Evolutionary conservation across 1,284 basidiomycete species (phyloP), one percentile per base, ranked within the genome.

Genomic region (Pascua guehoae): DNA sequence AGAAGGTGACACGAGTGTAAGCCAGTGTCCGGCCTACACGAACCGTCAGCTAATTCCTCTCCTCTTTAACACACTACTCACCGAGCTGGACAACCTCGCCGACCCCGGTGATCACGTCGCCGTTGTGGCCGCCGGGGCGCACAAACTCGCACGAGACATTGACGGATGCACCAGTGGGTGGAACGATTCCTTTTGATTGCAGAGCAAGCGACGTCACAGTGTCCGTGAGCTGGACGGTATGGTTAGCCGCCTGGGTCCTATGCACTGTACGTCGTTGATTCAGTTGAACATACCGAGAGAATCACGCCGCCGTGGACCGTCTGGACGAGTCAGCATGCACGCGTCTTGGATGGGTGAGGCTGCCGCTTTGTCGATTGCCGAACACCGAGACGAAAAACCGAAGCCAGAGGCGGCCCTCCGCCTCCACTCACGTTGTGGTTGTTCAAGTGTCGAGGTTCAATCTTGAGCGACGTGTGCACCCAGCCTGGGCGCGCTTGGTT

Each of bases 281-380:
- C 10, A 43, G 16, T n/a, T 5, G 1, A 2, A 24, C 51, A 15
- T 52, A 75, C 73, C 2, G 71, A 69, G 12, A 77, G 60, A n/a
- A 78, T 62, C 0, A 73, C 74, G 8, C 76, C 76, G 10, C 76
- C 76, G 59, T 78, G 76, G n/a, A 78, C 62, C 4, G 76, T 77
- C 74, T 78, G 41, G n/a, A 32, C 24, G 24, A 8, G 53, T 58
- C 53, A 62, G 56, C 58, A 8, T 32, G 3, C 24, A 32, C 24
- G 24, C 24, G 24, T 32, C 7, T 32, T 3, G 24, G 24, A 32
- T 32, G 4, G 24, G 40, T 37, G 24, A 16, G 36, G 12, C 11
- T 14, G 32, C 16, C 15, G 14, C 17, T 17, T 10, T 12, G n/a
- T 12, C 7, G 37, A 15, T 32, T 32, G 24, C 24, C 24, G 24